Evolutionary conservation across 257 asterid genomes (phyloP).

Genomic region (Datura wrightii): DNA sequence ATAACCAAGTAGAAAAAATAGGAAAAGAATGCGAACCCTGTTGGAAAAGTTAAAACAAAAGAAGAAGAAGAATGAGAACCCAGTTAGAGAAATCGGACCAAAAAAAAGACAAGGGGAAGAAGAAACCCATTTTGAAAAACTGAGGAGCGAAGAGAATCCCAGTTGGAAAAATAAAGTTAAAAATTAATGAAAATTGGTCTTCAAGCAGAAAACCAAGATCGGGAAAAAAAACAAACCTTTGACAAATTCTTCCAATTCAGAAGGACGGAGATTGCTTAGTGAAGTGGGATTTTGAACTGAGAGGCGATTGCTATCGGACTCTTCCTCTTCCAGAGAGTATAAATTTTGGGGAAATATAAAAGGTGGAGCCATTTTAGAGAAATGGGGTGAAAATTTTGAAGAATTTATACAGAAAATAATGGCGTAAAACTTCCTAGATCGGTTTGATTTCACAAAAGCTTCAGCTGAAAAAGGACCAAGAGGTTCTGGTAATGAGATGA

Average conservation of each 20-base stretch:
- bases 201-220: not conserved
- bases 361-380: constrained; percentile 61
- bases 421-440: not conserved
- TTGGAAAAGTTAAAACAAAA: not conserved
- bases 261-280: constrained; percentile 56
- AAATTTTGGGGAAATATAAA: constrained; percentile 79
- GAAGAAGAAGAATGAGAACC: not conserved
- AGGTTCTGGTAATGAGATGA: not conserved
- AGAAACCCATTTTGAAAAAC: not conserved
- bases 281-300: constrained; percentile 54
- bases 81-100: not conserved
- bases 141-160: not conserved
- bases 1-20: not conserved
- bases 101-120: not conserved
- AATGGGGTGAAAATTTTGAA: not conserved
- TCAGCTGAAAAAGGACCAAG: not conserved
- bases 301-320: constrained; percentile 50
- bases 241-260: constrained; percentile 87
- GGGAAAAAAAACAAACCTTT: constrained; percentile 58
- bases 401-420: not conserved
- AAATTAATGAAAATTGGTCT: not conserved
- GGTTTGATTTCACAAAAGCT: not conserved
- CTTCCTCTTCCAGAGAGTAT: constrained; percentile 65
- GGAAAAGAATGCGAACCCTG: not conserved
- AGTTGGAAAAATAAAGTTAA: not conserved